Conservation (phyloP, 2,329 filamentous ascomycete genomes). For the Helotiales sp. region DNA sequence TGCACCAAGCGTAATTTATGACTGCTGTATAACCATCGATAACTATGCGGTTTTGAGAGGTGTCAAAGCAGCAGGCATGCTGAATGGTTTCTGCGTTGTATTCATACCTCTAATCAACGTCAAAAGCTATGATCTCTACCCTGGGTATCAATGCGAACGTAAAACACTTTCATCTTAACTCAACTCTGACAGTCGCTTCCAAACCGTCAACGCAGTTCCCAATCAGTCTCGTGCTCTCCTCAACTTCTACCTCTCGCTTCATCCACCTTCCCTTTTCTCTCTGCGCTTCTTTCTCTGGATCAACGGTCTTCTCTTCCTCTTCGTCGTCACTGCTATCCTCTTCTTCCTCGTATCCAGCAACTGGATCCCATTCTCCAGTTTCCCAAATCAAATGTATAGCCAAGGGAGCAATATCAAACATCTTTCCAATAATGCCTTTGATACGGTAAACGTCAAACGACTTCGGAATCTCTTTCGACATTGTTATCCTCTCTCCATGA, state of each 20-base stretch:
- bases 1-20: too few species aligned
- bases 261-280: constrained; percentile 60
- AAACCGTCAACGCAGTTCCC: constrained; percentile 79
- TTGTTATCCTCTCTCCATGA: constrained; percentile 22
- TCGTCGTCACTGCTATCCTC: constrained; percentile 54
- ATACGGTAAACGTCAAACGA: constrained; percentile 79
- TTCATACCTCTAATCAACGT: not conserved
- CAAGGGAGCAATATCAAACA: constrained; percentile 67
- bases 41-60: too few species aligned
- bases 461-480: constrained; percentile 59
- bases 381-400: constrained; percentile 75
- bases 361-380: constrained; percentile 86
- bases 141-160: constrained; percentile 9
- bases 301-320: constrained; percentile 27
- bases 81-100: too few species aligned
- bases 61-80: too few species aligned
- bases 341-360: constrained; percentile 61
- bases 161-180: constrained; percentile 37
- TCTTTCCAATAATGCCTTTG: constrained; percentile 71
- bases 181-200: constrained; percentile 71
- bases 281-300: constrained; percentile 12
- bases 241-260: constrained; percentile 76
- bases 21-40: too few species aligned
- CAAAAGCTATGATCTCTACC: not conserved
- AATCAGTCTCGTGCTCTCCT: constrained; percentile 76